These are phyloP conservation scores for Colletotrichum sublineola DNA, from an alignment of 2,329 filamentous ascomycete genomes.

Conservation along the genomic window DNA sequence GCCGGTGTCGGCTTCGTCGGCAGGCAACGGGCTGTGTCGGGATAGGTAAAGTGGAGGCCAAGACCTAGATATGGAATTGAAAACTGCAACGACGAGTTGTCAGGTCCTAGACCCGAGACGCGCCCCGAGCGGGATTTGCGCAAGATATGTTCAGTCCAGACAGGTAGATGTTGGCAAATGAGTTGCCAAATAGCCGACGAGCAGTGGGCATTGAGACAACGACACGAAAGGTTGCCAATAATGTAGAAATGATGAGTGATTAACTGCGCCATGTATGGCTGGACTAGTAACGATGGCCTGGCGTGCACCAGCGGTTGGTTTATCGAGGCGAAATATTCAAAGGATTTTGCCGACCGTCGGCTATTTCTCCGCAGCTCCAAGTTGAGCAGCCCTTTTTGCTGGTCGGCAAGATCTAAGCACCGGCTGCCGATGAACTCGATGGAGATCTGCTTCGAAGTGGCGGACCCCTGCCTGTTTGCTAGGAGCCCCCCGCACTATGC, in stretches of 20 bases:
- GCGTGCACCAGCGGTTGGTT: conserved; percentile 1
- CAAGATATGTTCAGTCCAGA: not conserved
- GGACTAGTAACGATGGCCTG: not conserved
- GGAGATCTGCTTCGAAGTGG: not conserved
- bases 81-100: not conserved
- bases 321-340: conserved; percentile 9
- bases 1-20: conserved; percentile 21
- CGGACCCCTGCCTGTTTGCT: conserved; percentile 8
- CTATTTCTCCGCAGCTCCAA: conserved; percentile 15
- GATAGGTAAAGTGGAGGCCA: conserved; percentile 24
- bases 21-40: not conserved
- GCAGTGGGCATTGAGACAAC: no score
- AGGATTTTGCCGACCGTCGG: conserved; percentile 36
- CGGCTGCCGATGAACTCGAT: conserved; percentile 27
- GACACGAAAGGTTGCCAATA: no score
- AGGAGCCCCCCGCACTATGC: not conserved
- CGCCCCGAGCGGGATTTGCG: not conserved
- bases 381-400: not conserved
- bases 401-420: conserved; percentile 30
- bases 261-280: not conserved
- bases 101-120: not conserved
- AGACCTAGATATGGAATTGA: not conserved
- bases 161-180: not conserved
- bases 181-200: conserved; percentile 10
- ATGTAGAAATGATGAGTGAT: not conserved